A percentile compares a stretch with the other conserved stretches of the same genome.
Conservation (phyloP, 1,284 basidiomycete genomes). For the Apiotrichum sp. region DNA sequence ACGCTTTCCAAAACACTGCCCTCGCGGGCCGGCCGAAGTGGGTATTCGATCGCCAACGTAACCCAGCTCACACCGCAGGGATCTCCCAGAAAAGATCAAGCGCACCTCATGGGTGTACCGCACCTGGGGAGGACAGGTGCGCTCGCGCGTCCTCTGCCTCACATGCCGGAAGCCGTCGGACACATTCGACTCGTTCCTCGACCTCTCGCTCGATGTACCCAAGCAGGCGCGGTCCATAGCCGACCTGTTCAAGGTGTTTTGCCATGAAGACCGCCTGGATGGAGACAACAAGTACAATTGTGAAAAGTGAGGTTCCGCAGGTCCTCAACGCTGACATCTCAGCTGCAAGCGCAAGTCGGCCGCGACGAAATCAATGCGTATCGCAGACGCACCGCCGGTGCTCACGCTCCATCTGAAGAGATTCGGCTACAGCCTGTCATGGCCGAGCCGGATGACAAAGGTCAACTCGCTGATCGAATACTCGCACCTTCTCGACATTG, state of each 20-base stretch:
- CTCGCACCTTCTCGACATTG: slow-evolving; percentile 68
- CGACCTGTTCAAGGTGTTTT: slow-evolving; percentile 76
- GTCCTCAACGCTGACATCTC: slow-evolving; percentile 61
- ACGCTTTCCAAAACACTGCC: slow-evolving; percentile 81
- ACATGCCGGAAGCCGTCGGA: slow-evolving; percentile 84
- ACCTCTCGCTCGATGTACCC: slow-evolving; percentile 79
- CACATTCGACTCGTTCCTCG: slow-evolving; percentile 92
- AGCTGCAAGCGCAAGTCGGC: slow-evolving; percentile 42
- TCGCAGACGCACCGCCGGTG: slow-evolving; percentile 82
- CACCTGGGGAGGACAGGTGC: slow-evolving; percentile 85
- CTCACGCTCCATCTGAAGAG: slow-evolving; percentile 96
- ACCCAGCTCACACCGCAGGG: slow-evolving; percentile 49
- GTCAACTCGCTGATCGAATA: slow-evolving; percentile 72
- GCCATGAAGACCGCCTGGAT: slow-evolving; percentile 72
- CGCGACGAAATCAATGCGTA: slow-evolving; percentile 50
- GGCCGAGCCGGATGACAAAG: slow-evolving; percentile 66
- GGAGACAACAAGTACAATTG: slow-evolving; percentile 97
- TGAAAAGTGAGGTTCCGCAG: slow-evolving; percentile 76
- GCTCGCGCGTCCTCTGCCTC: slow-evolving; percentile 86
- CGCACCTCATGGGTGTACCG: slow-evolving; percentile 92
- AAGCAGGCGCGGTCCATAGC: slow-evolving; percentile 56
- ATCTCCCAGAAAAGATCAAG: slow-evolving; percentile 69
- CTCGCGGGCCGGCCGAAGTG: slow-evolving; percentile 66
- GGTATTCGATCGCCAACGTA: slow-evolving; percentile 5
- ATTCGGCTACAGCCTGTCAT: slow-evolving; percentile 54